These are phyloP conservation scores for Pseudogymnoascus sp. DNA, from an alignment of 2,329 filamentous ascomycete species.

Conservation along the genomic window DNA sequence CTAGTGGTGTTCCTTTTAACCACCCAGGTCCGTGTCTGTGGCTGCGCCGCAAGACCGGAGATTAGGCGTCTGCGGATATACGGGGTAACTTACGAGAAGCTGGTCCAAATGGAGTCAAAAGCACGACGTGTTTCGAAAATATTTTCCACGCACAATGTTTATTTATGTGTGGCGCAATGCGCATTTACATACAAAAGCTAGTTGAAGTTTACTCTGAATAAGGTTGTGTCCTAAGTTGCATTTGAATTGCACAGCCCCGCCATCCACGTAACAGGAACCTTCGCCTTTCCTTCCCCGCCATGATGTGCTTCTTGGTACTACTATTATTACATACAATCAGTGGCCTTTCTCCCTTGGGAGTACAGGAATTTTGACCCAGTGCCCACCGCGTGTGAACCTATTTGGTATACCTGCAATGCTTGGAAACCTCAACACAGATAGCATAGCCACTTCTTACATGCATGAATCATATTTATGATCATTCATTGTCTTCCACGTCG, in stretches of 20 bases:
- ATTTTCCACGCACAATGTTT: neutral
- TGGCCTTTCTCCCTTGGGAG: neutral
- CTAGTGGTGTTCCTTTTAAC: neutral
- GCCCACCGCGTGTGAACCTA: neutral
- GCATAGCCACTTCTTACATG: neutral
- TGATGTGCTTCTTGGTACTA: neutral
- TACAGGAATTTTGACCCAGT: neutral
- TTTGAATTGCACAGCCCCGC: constrained; percentile 1
- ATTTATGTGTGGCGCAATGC: neutral
- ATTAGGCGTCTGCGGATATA: neutral
- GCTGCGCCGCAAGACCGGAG: neutral
- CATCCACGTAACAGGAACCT: neutral
- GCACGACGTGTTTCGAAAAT: neutral
- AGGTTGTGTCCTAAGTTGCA: neutral
- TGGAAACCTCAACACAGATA: neutral
- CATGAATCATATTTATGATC: constrained; percentile 6
- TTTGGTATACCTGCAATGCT: neutral
- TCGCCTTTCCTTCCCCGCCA: neutral
- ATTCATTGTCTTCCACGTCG: constrained; percentile 10
- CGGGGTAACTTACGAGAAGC: neutral
- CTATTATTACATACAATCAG: constrained; percentile 1
- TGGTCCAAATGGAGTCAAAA: neutral
- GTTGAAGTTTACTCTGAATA: neutral
- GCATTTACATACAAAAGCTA: constrained; percentile 2
- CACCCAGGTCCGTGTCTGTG: neutral